Evolutionary conservation across 768 basidiomycete species (phyloP), one percentile per base, ranked within the genome.

Genomic region (Boletus eberwhitei): DNA sequence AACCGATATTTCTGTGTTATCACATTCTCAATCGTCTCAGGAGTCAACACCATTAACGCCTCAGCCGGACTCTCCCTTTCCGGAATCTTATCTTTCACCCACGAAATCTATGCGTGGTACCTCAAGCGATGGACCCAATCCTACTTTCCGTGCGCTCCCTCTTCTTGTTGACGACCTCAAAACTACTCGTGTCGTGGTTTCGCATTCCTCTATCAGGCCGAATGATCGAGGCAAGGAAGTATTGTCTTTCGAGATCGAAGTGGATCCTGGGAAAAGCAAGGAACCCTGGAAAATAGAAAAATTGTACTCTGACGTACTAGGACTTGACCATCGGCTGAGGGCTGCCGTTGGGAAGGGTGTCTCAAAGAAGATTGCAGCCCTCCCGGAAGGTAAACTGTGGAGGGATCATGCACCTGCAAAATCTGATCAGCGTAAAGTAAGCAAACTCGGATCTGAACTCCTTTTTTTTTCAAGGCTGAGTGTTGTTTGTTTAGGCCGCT

Each of bases 331-430:
- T 57, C 80, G 86, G 24, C 79, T 98, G 48, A 83, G 90, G 50
- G 64, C 68, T 21, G 58, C 60, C 22, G 64, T 76, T 21, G 84
- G 86, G 14, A 87, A 85, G 68, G 81, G 80, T 47, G 75, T 88
- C 19, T 81, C 78, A 40, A 94, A 93, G 77, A 90, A 83, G 72
- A 85, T 98, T 45, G 85, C 78, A 19, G 77, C 73, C 50, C 71
- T 99, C 53, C 97, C 97, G 2, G 97, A 99, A 69, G 90, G 91
- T 24, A 89, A 87, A 71, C 75, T 97, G 9, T 98, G 96, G 90
- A 95, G 85, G 71, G 97, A 98, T 73, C 93, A 96, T 70, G 94
- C 95, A 0, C 96, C 96, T 31, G 92, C 91, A 29, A 95, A 90
- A 76, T 91, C 94, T 40, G 97, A 98, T 76, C 93, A 96, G 72